A percentile compares a stretch with the other conserved stretches of the same genome.
phyloP scores from a whole-genome alignment of 352 stramenopile species.

The Globisporangium lucens region DNA sequence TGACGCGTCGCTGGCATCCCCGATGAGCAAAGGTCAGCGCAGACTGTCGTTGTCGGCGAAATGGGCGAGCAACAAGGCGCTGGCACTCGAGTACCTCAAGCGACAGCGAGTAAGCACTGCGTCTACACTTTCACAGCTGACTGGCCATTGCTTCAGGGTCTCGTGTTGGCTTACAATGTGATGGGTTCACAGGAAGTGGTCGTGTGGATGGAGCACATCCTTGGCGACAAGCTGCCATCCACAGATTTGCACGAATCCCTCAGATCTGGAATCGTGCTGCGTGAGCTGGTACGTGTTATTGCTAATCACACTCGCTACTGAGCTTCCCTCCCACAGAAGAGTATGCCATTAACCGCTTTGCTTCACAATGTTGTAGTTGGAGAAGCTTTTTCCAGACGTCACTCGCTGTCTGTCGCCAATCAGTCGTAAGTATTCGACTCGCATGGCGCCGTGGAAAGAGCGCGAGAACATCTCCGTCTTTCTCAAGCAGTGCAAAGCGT shows the following conservation, averaged over 20 bases:
- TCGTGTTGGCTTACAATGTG: not conserved
- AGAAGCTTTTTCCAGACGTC: constrained; percentile 50
- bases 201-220: constrained; percentile 67
- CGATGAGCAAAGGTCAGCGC: constrained; percentile 71
- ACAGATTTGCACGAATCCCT: constrained; percentile 61
- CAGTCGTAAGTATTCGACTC: constrained; percentile 63
- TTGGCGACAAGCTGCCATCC: constrained; percentile 50
- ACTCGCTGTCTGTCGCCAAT: constrained; percentile 61
- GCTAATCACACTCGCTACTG: not conserved
- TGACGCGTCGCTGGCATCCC: constrained; percentile 31
- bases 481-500: constrained; percentile 80
- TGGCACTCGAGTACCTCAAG: constrained; percentile 73
- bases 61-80: constrained; percentile 69
- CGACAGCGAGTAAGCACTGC: constrained; percentile 43
- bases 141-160: not conserved
- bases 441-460: constrained; percentile 83
- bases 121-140: not conserved
- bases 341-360: not conserved
- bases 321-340: not conserved
- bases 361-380: constrained; percentile 27
- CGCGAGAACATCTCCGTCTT: constrained; percentile 84
- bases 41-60: constrained; percentile 69
- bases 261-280: constrained; percentile 73
- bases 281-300: constrained; percentile 43
- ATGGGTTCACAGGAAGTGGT: constrained; percentile 47